Base-by-base conservation (phyloP, 345 rosid species). In the Sonneratia caseolaris region DNA sequence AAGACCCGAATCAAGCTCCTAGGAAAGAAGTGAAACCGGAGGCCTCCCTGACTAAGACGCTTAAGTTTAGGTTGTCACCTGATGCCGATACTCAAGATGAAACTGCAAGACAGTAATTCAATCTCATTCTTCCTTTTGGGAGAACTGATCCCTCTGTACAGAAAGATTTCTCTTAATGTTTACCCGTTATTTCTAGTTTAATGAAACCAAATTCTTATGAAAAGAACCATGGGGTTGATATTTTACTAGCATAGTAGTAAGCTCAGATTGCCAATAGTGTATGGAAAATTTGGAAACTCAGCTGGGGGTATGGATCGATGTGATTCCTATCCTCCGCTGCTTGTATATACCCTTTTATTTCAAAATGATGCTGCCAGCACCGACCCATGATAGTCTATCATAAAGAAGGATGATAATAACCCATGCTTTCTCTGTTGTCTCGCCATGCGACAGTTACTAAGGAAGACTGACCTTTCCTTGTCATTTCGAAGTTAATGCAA, bases 31-130 rank as follows among this genome's bases (percentile, higher is more conserved):
- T 85, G 59, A 82, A 82, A 74, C 88, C 90, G 51, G 80, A 83
- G 67, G 85, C 86, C 3, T 66, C 71, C 45, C 83, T 87, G 24
- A 82, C 86, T 42, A 91, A 88, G 84, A 82, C 81, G 76, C 83
- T 88, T 3, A 84, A 84, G 85, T 84, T 84, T 57, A 77, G 86
- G 47, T 24, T 88, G 71, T 78, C 79, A 36, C 53, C 73, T 3
- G 87, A 84, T 47, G 79, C 57, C 19, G 84, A 82, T 18, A 65
- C 61, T 74, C 74, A 78, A 73, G 81, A 72, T 79, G 74, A 73
- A 67, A 42, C 76, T 40, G 59, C 22, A 21, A 16, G 18, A 53
- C 5, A 53, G n/a, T 6, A 53, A 53, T 7, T 53, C 1, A n/a
- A 8, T 21, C 15, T 21, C 59, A 5, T 18, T 53, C 24, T 19